Evolutionary conservation across 805 yeast genomes (phyloP).

Genomic region (Starmerella roubikii): DNA sequence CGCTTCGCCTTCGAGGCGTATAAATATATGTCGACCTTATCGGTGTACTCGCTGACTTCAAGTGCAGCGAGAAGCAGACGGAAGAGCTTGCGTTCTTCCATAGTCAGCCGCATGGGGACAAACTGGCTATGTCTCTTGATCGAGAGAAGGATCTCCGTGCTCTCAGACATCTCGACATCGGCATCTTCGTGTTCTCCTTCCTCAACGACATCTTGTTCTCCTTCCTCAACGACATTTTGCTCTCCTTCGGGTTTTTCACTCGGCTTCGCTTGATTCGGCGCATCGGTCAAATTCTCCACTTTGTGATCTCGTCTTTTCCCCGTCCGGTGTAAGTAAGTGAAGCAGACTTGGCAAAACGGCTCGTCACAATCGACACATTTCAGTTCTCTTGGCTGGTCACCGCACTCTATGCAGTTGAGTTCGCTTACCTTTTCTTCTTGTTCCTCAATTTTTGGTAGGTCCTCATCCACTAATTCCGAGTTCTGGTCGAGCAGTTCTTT

Average conservation of each 20-base stretch:
- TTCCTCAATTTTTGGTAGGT: not conserved
- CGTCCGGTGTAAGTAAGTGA: slow-evolving; percentile 51
- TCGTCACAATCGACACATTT: slow-evolving; percentile 52
- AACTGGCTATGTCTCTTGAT: slow-evolving; percentile 33
- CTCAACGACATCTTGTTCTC: not conserved
- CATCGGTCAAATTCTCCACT: slow-evolving; percentile 7
- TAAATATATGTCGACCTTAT: slow-evolving; percentile 56
- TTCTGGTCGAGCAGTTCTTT: slow-evolving; percentile 1
- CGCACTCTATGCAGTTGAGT: slow-evolving; percentile 51
- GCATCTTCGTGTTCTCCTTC: slow-evolving; percentile 7
- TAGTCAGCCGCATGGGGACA: slow-evolving; percentile 56
- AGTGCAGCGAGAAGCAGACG: slow-evolving; percentile 61
- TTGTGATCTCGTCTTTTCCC: slow-evolving; percentile 31
- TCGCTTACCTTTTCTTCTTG: slow-evolving; percentile 1
- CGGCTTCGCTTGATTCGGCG: not conserved
- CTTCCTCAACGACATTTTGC: not conserved
- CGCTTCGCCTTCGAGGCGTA: slow-evolving; percentile 56
- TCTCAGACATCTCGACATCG: not conserved
- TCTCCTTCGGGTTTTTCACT: not conserved
- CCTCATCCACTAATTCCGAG: slow-evolving; percentile 2
- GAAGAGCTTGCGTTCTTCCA: slow-evolving; percentile 55
- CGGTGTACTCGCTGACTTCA: slow-evolving; percentile 68
- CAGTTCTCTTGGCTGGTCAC: slow-evolving; percentile 57
- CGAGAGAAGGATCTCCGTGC: not conserved
- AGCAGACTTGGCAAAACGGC: slow-evolving; percentile 56